Evolutionary conservation across 805 yeast genomes (phyloP), one percentile per base, ranked within the genome.

Genomic region (Yamadazyma sp.): DNA sequence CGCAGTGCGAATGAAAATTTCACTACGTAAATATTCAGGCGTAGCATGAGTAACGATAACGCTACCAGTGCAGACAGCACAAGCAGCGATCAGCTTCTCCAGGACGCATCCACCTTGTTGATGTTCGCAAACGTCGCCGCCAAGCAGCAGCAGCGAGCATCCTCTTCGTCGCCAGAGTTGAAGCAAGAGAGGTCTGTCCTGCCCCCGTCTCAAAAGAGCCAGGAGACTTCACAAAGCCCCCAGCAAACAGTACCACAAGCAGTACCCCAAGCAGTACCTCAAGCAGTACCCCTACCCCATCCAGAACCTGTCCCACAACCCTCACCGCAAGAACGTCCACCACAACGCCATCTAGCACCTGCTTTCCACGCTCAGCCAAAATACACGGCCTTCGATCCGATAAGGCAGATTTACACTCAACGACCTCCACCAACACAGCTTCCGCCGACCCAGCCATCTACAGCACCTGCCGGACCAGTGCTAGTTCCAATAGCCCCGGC

Each of bases 61-160:
- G n/a, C n/a, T n/a, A n/a, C n/a, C n/a, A n/a, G n/a, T n/a, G n/a
- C n/a, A n/a, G n/a, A n/a, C n/a, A n/a, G n/a, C n/a, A n/a, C n/a
- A n/a, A n/a, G n/a, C n/a, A n/a, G n/a, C n/a, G n/a, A n/a, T n/a
- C 70, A 64, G 52, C 65, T 67, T 22, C 57, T 78, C 8, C 80
- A 77, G 46, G 83, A 78, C 59, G 83, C 84, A 1, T 75, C 82
- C 12, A 75, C 82, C 15, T 59, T 78, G 32, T 60, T 78, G 38
- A 72, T 77, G 81, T 77, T 78, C 52, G 80, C 82, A 16, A 77
- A 70, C 47, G 71, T 70, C 12, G 78, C 74, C 3, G 73, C 74
- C 12, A 64, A 68, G 35, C 73, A 68, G 37, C 37, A 29, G 14
- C 31, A 29, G n/a, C 35, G 23, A 11, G 20, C 22, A 6, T 9